These are phyloP conservation scores for Colletotrichum sansevieriae DNA, from an alignment of 2,329 filamentous ascomycete species.

Conservation along the genomic window DNA sequence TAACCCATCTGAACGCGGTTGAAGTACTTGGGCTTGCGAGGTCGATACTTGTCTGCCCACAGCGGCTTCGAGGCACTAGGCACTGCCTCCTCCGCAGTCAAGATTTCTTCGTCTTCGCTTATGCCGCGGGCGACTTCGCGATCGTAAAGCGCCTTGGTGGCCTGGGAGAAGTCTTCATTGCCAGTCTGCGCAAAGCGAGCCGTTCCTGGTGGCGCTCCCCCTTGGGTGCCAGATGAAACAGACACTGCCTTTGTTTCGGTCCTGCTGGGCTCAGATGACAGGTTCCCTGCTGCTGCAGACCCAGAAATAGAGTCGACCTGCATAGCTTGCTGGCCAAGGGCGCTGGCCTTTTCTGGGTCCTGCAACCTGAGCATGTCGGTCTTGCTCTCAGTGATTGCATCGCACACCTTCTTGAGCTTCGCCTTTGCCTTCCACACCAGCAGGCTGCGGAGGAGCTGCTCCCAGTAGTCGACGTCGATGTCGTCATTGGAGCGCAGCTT, in stretches of 20 bases:
- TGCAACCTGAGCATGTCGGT: constrained; percentile 68
- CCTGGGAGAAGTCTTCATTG: constrained; percentile 86
- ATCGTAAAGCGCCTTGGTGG: constrained; percentile 90
- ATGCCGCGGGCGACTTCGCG: constrained; percentile 92
- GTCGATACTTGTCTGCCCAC: constrained; percentile 88
- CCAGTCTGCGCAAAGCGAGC: constrained; percentile 77
- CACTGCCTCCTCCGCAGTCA: constrained; percentile 88
- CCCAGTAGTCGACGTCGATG: constrained; percentile 98
- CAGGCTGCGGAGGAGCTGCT: constrained; percentile 87
- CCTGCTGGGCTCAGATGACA: constrained; percentile 36
- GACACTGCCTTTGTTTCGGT: constrained; percentile 46
- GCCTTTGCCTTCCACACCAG: constrained; percentile 93
- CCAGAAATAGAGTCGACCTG: constrained; percentile 53
- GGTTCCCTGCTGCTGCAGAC: constrained; percentile 28
- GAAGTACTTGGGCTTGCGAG: constrained; percentile 95
- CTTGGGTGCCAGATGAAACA: constrained; percentile 25
- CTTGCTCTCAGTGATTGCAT: constrained; percentile 79
- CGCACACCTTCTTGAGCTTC: constrained; percentile 82
- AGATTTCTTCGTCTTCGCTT: constrained; percentile 95
- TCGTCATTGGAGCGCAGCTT: constrained; percentile 92
- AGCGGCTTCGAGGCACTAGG: constrained; percentile 73
- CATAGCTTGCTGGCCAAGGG: constrained; percentile 46
- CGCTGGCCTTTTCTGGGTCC: constrained; percentile 74
- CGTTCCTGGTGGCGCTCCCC: constrained; percentile 64
- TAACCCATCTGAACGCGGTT: constrained; percentile 99